These are phyloP conservation scores for Ambrosia trifida DNA, from an alignment of 129 eudicot genomes.

Conservation along the genomic window DNA sequence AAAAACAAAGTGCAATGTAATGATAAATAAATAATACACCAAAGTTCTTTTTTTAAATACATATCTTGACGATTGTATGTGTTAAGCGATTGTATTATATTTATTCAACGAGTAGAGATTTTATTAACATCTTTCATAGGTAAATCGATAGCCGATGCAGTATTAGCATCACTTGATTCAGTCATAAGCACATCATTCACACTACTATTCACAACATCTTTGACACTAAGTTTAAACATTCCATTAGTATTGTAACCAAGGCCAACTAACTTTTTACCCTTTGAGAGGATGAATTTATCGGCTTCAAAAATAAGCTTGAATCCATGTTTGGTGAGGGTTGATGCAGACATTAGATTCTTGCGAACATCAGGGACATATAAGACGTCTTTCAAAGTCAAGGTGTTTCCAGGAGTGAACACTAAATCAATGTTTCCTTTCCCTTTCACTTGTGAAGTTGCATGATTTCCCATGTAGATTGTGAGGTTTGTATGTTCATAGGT, in stretches of 20 bases:
- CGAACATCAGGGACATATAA: constrained; percentile 4
- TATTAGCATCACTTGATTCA: not conserved
- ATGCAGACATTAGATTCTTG: not conserved
- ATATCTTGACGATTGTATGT: no score
- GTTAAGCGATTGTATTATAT: no score
- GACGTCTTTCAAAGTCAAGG: not conserved
- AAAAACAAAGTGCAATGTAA: no score
- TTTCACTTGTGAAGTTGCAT: not conserved
- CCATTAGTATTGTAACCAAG: not conserved
- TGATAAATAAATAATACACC: no score
- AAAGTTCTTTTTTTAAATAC: no score
- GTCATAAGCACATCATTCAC: not conserved
- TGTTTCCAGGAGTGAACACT: not conserved
- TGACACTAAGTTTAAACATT: no score
- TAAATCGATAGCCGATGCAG: not conserved
- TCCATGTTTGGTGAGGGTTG: not conserved
- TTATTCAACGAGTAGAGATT: not conserved
- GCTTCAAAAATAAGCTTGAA: not conserved
- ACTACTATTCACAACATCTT: not conserved
- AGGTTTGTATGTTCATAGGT: not conserved
- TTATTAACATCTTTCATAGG: not conserved
- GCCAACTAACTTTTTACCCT: not conserved
- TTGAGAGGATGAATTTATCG: not conserved
- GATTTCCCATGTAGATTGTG: not conserved
- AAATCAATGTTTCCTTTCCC: not conserved